Evolutionary conservation across 2,329 filamentous ascomycete genomes (phyloP).

Genomic region (Thermoascus crustaceus): DNA sequence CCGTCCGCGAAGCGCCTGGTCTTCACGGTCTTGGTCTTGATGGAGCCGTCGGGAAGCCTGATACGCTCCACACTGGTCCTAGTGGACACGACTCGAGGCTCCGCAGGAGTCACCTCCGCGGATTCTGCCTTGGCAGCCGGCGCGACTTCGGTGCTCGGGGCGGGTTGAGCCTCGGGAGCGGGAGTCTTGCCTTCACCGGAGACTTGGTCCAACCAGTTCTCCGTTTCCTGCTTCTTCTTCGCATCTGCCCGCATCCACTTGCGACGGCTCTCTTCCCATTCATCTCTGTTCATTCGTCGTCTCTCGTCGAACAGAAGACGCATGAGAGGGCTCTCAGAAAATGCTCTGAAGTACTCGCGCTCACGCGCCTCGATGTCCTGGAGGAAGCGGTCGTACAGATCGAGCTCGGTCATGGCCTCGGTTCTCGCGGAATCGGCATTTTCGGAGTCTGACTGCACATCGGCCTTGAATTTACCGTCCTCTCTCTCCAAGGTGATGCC

Average conservation of each 20-base stretch:
- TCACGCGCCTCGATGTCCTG: conserved; percentile 27
- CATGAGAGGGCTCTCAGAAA: conserved; percentile 27
- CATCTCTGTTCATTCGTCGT: conserved; percentile 15
- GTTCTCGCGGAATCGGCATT: conserved; percentile 21
- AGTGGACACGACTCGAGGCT: conserved; percentile 43
- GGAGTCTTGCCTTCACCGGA: conserved; percentile 18
- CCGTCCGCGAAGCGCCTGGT: conserved; percentile 55
- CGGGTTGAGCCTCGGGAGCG: conserved; percentile 11
- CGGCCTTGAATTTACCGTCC: conserved; percentile 13
- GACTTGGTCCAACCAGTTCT: conserved; percentile 21
- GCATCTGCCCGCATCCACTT: conserved; percentile 3
- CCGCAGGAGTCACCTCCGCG: conserved; percentile 2
- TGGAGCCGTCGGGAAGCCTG: conserved; percentile 48
- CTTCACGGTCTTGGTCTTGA: conserved; percentile 49
- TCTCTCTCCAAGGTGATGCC: conserved; percentile 16
- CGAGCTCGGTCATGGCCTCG: conserved; percentile 40
- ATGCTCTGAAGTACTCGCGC: conserved; percentile 19
- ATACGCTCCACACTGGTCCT: conserved; percentile 50
- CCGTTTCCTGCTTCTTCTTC: conserved; percentile 11
- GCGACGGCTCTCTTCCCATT: conserved; percentile 11
- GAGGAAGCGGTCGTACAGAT: conserved; percentile 46
- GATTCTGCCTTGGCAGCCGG: conserved; percentile 1
- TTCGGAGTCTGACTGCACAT: conserved; percentile 24
- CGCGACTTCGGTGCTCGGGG: conserved; percentile 3
- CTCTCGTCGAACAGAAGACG: conserved; percentile 27